A percentile compares a stretch with the other conserved stretches of the same genome.
Evolutionary conservation across 495 filamentous ascomycete genomes (phyloP).

Genomic region (Hypoxylon fuscum): DNA sequence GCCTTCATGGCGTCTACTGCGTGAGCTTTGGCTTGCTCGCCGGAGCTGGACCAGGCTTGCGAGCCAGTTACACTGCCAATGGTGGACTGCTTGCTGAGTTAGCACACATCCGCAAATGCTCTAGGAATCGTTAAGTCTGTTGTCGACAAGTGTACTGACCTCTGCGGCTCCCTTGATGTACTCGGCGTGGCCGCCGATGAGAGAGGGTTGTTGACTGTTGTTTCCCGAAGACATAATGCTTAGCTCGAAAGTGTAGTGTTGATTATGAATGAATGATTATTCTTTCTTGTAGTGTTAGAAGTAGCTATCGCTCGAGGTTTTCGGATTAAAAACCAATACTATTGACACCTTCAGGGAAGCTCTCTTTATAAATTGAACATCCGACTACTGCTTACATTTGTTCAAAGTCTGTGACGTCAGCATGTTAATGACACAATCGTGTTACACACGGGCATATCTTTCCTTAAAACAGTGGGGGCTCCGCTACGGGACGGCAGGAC

Average conservation of each 20-base stretch:
- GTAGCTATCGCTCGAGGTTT: neutral
- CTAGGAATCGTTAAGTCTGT: neutral
- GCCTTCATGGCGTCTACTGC: constrained; percentile 53
- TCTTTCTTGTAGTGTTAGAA: neutral
- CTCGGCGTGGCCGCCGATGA: constrained; percentile 55
- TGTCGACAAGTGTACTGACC: constrained; percentile 34
- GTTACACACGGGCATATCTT: constrained; percentile 29
- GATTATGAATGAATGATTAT: neutral
- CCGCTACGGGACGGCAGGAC: constrained; percentile 6
- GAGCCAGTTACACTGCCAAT: constrained; percentile 55
- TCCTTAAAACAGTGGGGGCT: constrained; percentile 29
- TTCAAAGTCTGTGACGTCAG: constrained; percentile 32
- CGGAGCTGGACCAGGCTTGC: constrained; percentile 54
- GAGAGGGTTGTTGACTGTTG: constrained; percentile 46
- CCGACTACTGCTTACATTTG: neutral
- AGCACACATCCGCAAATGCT: neutral
- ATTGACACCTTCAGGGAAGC: neutral
- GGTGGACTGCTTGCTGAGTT: constrained; percentile 38
- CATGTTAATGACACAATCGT: constrained; percentile 30
- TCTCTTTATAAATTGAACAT: constrained; percentile 12
- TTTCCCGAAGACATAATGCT: constrained; percentile 39
- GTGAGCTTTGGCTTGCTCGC: constrained; percentile 57
- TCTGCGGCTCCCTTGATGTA: constrained; percentile 60
- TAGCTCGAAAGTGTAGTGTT: neutral
- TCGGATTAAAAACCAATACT: neutral